These are phyloP conservation scores for Actinomortierella ambigua DNA, from an alignment of 371 early-diverging fungal genomes.

Conservation along the genomic window DNA sequence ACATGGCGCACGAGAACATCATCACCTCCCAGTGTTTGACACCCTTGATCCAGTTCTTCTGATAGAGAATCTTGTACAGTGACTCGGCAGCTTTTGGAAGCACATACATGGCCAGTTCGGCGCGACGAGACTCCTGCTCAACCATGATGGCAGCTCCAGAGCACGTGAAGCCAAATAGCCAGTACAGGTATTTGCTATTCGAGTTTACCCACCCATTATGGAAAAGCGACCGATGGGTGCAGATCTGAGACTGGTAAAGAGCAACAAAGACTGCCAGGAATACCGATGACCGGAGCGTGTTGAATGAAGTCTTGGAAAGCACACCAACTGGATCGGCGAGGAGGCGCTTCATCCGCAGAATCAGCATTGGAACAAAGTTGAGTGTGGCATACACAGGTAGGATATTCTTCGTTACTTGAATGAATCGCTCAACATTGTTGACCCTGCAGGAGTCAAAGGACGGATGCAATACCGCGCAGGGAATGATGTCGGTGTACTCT, in stretches of 20 bases:
- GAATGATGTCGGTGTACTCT: slow-evolving; percentile 12
- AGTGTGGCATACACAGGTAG: slow-evolving; percentile 74
- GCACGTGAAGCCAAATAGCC: slow-evolving; percentile 59
- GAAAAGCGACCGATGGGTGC: slow-evolving; percentile 61
- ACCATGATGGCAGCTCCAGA: slow-evolving; percentile 65
- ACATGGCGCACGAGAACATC: slow-evolving; percentile 64
- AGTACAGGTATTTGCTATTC: slow-evolving; percentile 70
- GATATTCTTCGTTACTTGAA: slow-evolving; percentile 59
- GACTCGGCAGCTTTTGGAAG: slow-evolving; percentile 65
- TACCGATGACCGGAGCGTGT: slow-evolving; percentile 63
- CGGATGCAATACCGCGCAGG: slow-evolving; percentile 68
- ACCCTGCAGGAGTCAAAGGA: slow-evolving; percentile 58
- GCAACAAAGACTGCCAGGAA: slow-evolving; percentile 69
- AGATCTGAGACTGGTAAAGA: slow-evolving; percentile 64
- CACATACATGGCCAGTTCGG: slow-evolving; percentile 73
- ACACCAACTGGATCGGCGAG: slow-evolving; percentile 54
- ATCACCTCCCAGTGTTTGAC: slow-evolving; percentile 61
- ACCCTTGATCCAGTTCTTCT: slow-evolving; percentile 62
- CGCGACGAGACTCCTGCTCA: slow-evolving; percentile 70
- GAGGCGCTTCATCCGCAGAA: slow-evolving; percentile 60
- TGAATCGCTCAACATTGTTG: slow-evolving; percentile 54
- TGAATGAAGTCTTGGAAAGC: slow-evolving; percentile 53
- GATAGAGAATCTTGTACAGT: slow-evolving; percentile 61
- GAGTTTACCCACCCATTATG: slow-evolving; percentile 40
- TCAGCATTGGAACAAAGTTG: slow-evolving; percentile 71